Evolutionary conservation across 495 filamentous ascomycete species (phyloP).

Genomic region (Aspergillus affinis): DNA sequence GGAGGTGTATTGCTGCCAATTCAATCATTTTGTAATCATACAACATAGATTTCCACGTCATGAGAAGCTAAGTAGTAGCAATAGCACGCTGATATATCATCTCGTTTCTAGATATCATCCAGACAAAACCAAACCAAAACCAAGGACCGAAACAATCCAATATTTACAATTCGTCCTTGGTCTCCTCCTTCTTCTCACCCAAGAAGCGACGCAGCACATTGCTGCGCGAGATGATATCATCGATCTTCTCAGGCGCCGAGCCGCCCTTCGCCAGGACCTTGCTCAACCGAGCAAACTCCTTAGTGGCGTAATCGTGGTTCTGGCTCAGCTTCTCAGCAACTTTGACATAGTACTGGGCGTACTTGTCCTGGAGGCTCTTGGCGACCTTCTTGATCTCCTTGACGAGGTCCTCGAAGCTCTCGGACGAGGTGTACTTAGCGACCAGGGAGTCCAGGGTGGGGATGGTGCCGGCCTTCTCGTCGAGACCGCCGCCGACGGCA

Average conservation of each 20-base stretch:
- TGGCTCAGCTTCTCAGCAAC: constrained; percentile 80
- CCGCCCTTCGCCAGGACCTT: constrained; percentile 82
- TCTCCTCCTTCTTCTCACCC: constrained; percentile 34
- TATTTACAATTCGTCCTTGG: constrained; percentile 71
- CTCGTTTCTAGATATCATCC: neutral
- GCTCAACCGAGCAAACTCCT: constrained; percentile 80
- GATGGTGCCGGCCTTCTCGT: constrained; percentile 79
- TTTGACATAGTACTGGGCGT: constrained; percentile 90
- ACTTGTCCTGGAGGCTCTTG: constrained; percentile 69
- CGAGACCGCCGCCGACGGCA: constrained; percentile 74
- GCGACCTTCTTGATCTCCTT: constrained; percentile 70
- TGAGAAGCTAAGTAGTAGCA: neutral
- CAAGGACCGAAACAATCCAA: constrained; percentile 2
- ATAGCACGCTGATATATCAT: neutral
- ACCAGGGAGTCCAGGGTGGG: constrained; percentile 73
- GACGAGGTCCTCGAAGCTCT: constrained; percentile 56
- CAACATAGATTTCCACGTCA: neutral
- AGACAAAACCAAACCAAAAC: constrained; percentile 13
- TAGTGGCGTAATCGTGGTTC: constrained; percentile 74
- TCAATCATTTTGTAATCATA: neutral
- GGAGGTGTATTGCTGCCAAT: too few relatives aligned
- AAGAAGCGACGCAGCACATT: constrained; percentile 87
- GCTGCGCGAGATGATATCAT: constrained; percentile 81
- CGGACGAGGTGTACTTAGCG: constrained; percentile 55
- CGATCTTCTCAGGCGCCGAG: constrained; percentile 79